Percentiles rank a stretch among this genome's conserved stretches.
Conservation (phyloP, 2,329 filamentous ascomycete species). For the Sphaerulina musiva region DNA sequence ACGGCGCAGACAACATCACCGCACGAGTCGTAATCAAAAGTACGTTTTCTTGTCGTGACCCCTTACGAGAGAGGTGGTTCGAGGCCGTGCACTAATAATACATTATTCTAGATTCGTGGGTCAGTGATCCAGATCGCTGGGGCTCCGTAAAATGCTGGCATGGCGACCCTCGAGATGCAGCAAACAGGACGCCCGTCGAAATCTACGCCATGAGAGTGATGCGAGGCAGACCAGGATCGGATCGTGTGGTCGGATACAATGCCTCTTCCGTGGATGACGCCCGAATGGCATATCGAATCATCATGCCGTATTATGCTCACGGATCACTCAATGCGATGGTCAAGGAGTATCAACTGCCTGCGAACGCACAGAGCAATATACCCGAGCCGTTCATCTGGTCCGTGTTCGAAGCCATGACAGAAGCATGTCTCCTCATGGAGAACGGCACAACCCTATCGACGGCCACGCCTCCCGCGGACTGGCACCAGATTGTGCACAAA, state of each 20-base stretch:
- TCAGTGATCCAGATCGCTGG: not conserved
- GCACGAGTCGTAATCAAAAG: conserved; percentile 3
- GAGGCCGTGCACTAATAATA: too few species aligned
- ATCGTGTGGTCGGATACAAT: not conserved
- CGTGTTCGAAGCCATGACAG: not conserved
- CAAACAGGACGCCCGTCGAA: not conserved
- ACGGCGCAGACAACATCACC: not conserved
- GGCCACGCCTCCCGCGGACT: not conserved
- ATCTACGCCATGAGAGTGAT: not conserved
- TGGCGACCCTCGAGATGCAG: not conserved
- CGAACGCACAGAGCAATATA: not conserved
- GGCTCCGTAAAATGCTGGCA: not conserved
- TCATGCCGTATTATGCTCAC: conserved; percentile 2
- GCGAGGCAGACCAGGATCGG: not conserved
- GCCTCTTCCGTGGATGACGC: not conserved
- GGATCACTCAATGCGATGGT: not conserved
- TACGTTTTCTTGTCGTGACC: too few species aligned
- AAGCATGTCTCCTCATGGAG: conserved; percentile 9
- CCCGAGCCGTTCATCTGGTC: conserved; percentile 10
- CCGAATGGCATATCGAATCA: conserved; percentile 4
- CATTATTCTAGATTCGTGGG: not conserved
- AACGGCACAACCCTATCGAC: not conserved
- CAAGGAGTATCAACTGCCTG: not conserved
- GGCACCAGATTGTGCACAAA: conserved; percentile 14
- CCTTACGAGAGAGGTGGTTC: too few species aligned